Conservation (phyloP, 495 filamentous ascomycete species). For the Pyrenopolyporus hunteri region DNA sequence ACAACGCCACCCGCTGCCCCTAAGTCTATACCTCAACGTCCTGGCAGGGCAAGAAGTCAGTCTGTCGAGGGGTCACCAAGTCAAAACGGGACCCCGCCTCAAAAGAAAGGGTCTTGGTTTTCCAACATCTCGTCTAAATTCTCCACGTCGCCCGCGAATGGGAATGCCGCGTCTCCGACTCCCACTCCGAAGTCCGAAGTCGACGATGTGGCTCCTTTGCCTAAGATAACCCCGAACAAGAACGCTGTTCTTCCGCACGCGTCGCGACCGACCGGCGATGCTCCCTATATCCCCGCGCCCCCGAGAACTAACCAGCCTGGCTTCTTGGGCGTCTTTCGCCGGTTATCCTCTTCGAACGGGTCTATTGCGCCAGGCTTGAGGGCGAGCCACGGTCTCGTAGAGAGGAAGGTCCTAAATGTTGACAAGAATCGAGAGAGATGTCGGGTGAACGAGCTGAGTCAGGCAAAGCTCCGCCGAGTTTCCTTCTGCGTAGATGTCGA, state of each 20-base stretch:
- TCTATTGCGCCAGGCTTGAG: conserved; percentile 47
- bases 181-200: conserved; percentile 54
- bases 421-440: conserved; percentile 81
- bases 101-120: conserved; percentile 84
- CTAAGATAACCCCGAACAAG: conserved; percentile 57
- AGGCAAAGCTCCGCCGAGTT: conserved; percentile 80
- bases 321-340: conserved; percentile 81
- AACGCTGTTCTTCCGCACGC: conserved; percentile 61
- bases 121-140: conserved; percentile 92
- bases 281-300: conserved; percentile 70
- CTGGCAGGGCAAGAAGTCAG: conserved; percentile 30
- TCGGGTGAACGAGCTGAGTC: conserved; percentile 76
- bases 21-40: conserved; percentile 35
- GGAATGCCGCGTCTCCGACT: conserved; percentile 51
- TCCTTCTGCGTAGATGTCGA: conserved; percentile 98
- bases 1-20: conserved; percentile 22
- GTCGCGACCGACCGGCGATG: conserved; percentile 55
- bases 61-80: conserved; percentile 26
- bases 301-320: conserved; percentile 69
- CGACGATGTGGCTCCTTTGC: conserved; percentile 60
- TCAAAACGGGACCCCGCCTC: conserved; percentile 41
- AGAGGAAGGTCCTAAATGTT: conserved; percentile 82
- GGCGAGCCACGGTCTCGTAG: conserved; percentile 65
- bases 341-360: conserved; percentile 74
- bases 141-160: conserved; percentile 65